These are phyloP conservation scores for Chlamydomonas sphaeroides DNA, from an alignment of 139 green algal species.

Conservation along the genomic window DNA sequence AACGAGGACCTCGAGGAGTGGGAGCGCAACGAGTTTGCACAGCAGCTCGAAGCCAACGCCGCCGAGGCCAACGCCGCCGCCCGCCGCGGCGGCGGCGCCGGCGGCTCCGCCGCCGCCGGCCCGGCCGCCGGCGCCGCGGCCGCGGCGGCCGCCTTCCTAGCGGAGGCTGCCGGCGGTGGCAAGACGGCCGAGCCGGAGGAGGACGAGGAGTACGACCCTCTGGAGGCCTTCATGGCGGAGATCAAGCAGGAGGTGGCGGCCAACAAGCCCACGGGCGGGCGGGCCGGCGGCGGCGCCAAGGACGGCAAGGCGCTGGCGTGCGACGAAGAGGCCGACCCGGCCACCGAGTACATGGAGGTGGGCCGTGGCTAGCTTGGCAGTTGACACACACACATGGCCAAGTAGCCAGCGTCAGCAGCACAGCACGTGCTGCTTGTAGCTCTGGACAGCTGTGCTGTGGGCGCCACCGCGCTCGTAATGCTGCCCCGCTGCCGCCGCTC, in stretches of 20 bases:
- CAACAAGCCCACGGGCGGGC: slow-evolving; percentile 34
- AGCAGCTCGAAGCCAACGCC: slow-evolving; percentile 1
- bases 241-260: slow-evolving; percentile 70
- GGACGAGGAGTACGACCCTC: slow-evolving; percentile 75
- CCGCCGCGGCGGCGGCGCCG: background rate
- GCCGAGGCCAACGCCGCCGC: background rate
- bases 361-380: no score
- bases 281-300: no score
- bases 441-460: no score
- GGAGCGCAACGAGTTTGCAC: slow-evolving; percentile 15
- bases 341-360: slow-evolving; percentile 62
- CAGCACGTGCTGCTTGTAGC: no score
- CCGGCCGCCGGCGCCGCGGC: background rate
- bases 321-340: slow-evolving; percentile 62
- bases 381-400: no score
- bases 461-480: no score
- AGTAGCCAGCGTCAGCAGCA: no score
- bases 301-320: slow-evolving; percentile 32
- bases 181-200: background rate
- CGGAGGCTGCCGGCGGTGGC: background rate
- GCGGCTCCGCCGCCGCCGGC: background rate
- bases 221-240: slow-evolving; percentile 89
- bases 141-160: background rate
- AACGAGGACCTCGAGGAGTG: slow-evolving; percentile 30
- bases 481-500: no score